Evolutionary conservation across 2,329 filamentous ascomycete genomes (phyloP), one percentile per base, ranked within the genome.

Genomic region (Paramyrothecium sp.): DNA sequence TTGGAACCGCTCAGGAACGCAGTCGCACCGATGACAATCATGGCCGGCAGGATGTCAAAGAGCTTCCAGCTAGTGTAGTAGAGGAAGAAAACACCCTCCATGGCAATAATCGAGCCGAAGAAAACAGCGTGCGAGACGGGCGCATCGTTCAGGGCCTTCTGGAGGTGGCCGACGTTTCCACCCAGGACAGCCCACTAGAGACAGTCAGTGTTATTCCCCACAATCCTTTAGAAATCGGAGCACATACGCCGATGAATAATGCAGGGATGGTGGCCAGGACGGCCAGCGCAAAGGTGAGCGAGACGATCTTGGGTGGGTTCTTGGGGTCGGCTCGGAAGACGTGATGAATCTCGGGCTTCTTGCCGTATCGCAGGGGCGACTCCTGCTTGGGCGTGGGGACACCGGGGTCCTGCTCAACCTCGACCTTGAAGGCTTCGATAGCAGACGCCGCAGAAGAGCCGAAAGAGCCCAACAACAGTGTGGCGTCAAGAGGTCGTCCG

Each of bases 21-120:
- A 55, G 92, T 84, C 23, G 83, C 75, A 17, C 88, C 87, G 30
- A 95, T 84, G 48, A 87, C 76, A 34, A 81, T 81, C 55, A 89
- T 87, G 23, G 87, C 87, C 4, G 92, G 93, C 53, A 99, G 80
- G 16, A 86, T 87, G 79, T 97, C 89, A 82, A 98, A 97, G 50
- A 99, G 81, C 69, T 89, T 97, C 93, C 94, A 97, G 69, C 78
- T 86, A 54, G 85, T 89, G 77, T 98, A 98, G 82, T 99, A 99
- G 63, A 97, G 77, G 79, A 95, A 94, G 77, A 99, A 97, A 56
- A 97, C 87, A 17, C 85, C 90, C 74, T 99, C 95, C 80, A 99
- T 90, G 21, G 88, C 87, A 44, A 97, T 60, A 56, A 99, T 86
- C 5, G 92, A 97, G 54, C 90, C 90, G 65, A 96, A 90, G 80